Percentiles rank a stretch among this genome's conserved stretches.
Evolutionary conservation across 1,139 yeast species (phyloP).

Genomic region (Geotrichum phurueaensis): DNA sequence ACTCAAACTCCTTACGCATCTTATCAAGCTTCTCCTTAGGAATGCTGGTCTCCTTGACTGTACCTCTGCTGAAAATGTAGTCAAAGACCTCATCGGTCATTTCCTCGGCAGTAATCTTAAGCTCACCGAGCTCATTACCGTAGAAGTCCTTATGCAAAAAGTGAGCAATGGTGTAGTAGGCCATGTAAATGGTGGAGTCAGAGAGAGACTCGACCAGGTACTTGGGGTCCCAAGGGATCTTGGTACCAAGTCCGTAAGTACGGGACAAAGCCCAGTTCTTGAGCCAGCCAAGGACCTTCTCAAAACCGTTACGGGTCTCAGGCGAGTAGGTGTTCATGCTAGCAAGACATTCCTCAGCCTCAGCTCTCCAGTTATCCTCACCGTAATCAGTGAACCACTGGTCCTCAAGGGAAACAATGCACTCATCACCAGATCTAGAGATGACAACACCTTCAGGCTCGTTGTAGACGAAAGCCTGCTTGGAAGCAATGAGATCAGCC

Average conservation of each 20-base stretch:
- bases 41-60: constrained; percentile 52
- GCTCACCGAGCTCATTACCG: constrained; percentile 69
- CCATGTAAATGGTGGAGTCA: constrained; percentile 94
- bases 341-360: constrained; percentile 74
- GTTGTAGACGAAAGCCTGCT: constrained; percentile 80
- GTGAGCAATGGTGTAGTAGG: constrained; percentile 88
- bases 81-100: constrained; percentile 94
- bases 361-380: constrained; percentile 85
- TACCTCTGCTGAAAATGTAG: constrained; percentile 73
- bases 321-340: constrained; percentile 72
- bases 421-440: constrained; percentile 94
- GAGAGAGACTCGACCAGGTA: constrained; percentile 91
- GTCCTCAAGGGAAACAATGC: constrained; percentile 95
- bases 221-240: constrained; percentile 94
- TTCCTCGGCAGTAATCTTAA: constrained; percentile 71
- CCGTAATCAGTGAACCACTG: constrained; percentile 99
- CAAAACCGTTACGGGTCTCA: constrained; percentile 89
- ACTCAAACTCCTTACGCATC: constrained; percentile 90
- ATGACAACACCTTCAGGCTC: constrained; percentile 90
- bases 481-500: constrained; percentile 68
- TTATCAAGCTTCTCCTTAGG: constrained; percentile 60
- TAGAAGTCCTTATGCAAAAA: constrained; percentile 81
- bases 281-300: constrained; percentile 93
- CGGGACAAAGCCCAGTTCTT: constrained; percentile 98
- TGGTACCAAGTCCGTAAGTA: constrained; percentile 93